These are phyloP conservation scores for Canavalia ensiformis DNA, from an alignment of 306 rosid species.

Conservation along the genomic window DNA sequence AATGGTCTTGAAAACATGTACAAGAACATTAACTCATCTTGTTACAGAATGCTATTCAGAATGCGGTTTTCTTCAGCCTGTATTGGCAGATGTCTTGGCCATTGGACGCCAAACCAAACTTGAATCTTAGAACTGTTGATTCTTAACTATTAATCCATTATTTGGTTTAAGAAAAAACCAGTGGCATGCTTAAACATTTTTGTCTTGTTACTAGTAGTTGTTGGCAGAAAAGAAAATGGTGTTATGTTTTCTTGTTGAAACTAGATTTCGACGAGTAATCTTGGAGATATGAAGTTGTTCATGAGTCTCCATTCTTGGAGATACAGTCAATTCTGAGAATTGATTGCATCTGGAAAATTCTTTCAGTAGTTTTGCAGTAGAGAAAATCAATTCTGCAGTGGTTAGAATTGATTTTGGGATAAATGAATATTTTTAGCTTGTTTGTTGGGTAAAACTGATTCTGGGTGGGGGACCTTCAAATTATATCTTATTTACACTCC, in stretches of 20 bases:
- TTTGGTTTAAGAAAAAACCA: not conserved
- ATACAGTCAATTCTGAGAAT: no score
- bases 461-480: no score
- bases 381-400: no score
- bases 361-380: no score
- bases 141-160: constrained; percentile 9
- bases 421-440: no score
- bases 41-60: not conserved
- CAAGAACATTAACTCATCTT: not conserved
- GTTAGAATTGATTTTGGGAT: no score
- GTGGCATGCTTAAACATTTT: constrained; percentile 11
- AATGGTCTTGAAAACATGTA: not conserved
- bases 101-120: not conserved
- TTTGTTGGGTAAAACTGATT: no score
- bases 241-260: constrained; percentile 6
- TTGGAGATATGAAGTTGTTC: not conserved
- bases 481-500: no score
- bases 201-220: not conserved
- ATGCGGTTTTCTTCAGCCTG: constrained; percentile 28
- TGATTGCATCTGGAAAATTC: no score
- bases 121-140: constrained; percentile 23
- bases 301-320: not conserved
- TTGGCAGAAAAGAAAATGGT: not conserved
- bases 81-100: constrained; percentile 1
- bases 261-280: not conserved